Evolutionary conservation across 2,329 filamentous ascomycete species (phyloP).

Genomic region (Arthroderma sp.): DNA sequence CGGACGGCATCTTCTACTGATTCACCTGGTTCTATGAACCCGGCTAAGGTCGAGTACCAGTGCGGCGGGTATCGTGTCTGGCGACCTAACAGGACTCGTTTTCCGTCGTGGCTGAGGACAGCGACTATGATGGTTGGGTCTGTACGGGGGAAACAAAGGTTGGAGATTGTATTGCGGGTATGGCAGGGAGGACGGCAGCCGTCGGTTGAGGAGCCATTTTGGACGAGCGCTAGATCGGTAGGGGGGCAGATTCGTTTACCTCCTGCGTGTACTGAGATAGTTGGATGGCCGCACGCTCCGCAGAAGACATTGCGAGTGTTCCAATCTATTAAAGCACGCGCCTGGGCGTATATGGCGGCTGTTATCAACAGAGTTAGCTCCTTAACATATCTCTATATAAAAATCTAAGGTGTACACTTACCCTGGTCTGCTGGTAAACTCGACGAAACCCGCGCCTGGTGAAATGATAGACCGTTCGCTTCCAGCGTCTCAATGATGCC

Average conservation of each 20-base stretch:
- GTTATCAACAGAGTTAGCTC: background rate
- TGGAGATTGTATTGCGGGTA: slow-evolving; percentile 74
- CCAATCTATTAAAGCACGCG: slow-evolving; percentile 83
- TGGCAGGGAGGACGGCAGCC: slow-evolving; percentile 52
- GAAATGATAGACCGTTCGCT: slow-evolving; percentile 50
- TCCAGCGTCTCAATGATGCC: slow-evolving; percentile 47
- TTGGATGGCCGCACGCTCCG: slow-evolving; percentile 71
- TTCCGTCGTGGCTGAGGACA: slow-evolving; percentile 67
- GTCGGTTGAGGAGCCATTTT: slow-evolving; percentile 19
- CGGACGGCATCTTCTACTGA: slow-evolving; percentile 73
- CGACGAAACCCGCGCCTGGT: slow-evolving; percentile 51
- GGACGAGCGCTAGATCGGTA: slow-evolving; percentile 24
- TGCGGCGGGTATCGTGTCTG: slow-evolving; percentile 68
- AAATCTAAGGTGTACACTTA: slow-evolving; percentile 22
- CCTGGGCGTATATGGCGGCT: slow-evolving; percentile 87
- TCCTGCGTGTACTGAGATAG: slow-evolving; percentile 41
- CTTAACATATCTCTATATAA: background rate
- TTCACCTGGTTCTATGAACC: slow-evolving; percentile 75
- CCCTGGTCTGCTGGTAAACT: slow-evolving; percentile 48
- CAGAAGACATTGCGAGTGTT: slow-evolving; percentile 88
- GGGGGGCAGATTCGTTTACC: slow-evolving; percentile 34
- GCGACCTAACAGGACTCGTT: slow-evolving; percentile 68
- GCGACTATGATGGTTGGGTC: slow-evolving; percentile 95
- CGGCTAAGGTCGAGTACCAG: slow-evolving; percentile 83
- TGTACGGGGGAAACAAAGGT: slow-evolving; percentile 81